Percentiles rank a stretch among this genome's conserved stretches.
Evolutionary conservation across 2,329 filamentous ascomycete species (phyloP).

Genomic region (Phaeophleospora eucalypticola): DNA sequence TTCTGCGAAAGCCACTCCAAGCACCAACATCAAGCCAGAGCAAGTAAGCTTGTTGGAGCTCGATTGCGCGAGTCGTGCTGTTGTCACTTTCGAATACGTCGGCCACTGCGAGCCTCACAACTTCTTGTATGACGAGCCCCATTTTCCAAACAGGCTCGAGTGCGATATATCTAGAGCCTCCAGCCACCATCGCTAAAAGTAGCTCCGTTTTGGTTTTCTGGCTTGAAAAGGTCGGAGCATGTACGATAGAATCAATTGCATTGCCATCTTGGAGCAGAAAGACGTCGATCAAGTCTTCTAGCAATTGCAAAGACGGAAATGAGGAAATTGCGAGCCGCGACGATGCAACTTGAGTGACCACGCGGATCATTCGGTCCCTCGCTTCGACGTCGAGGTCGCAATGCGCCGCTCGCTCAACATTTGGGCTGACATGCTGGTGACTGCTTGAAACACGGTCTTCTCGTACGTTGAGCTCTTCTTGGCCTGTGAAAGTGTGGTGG

Average conservation of each 20-base stretch:
- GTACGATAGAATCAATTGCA: slow-evolving; percentile 54
- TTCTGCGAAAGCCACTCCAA: slow-evolving; percentile 55
- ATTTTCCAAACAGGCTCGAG: slow-evolving; percentile 57
- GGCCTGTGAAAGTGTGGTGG: slow-evolving; percentile 19
- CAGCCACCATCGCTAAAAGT: slow-evolving; percentile 53
- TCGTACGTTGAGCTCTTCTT: slow-evolving; percentile 24
- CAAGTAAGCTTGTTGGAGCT: slow-evolving; percentile 46
- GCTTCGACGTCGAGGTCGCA: slow-evolving; percentile 20
- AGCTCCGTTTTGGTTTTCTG: slow-evolving; percentile 54
- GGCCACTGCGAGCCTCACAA: slow-evolving; percentile 35
- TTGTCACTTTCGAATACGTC: slow-evolving; percentile 47
- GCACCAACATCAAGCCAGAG: slow-evolving; percentile 50
- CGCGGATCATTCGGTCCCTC: slow-evolving; percentile 27
- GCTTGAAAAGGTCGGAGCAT: slow-evolving; percentile 55
- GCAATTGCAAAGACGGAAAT: slow-evolving; percentile 56
- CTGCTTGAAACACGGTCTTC: slow-evolving; percentile 19
- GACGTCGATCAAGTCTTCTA: slow-evolving; percentile 58
- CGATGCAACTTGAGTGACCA: slow-evolving; percentile 27
- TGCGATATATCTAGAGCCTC: slow-evolving; percentile 55
- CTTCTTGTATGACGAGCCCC: slow-evolving; percentile 49
- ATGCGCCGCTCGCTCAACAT: slow-evolving; percentile 15
- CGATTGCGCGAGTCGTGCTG: slow-evolving; percentile 45
- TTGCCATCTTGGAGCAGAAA: slow-evolving; percentile 54
- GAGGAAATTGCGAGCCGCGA: slow-evolving; percentile 46
- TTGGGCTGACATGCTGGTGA: slow-evolving; percentile 25